Base-by-base conservation (phyloP, 2,329 filamentous ascomycete species). In the Hirsutella minnesotensis region DNA sequence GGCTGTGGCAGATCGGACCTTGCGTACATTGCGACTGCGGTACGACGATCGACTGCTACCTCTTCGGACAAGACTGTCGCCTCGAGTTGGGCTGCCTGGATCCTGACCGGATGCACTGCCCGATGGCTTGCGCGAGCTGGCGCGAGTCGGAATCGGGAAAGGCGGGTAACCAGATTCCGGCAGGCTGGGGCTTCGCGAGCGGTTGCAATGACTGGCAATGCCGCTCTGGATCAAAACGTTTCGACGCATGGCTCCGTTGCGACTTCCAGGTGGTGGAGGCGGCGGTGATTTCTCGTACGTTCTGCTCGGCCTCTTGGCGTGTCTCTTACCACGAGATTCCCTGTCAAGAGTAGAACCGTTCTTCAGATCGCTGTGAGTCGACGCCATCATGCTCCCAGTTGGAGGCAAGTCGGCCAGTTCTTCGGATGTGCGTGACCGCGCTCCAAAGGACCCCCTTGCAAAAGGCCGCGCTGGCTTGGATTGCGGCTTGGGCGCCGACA, bases 131-230 rank as follows among this genome's bases (percentile, higher is more conserved):
- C 88, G 79, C 5, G 89, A 98, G 62, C 90, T 96, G 24, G 86
- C 85, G 44, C 92, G 74, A 3, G 81, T 82, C 0, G 92, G 92
- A 7, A 98, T 94, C 0, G 92, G 89, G 67, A 94, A 95, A 1
- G 92, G 92, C 22, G 92, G 89, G 41, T 77, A 70, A 24, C 60
- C 65, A 43, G 67, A 47, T 46, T 79, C 86, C 40, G 68, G 71
- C 42, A 78, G 62, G 57, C 73, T 86, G 39, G 82, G 80, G 55
- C 79, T 87, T 46, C 76, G 67, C 9, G 81, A 70, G 30, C 77
- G 74, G 38, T 70, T 67, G 45, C 73, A 72, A 50, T 90, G 85
- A 10, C 78, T 79, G 21, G 75, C 77, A 41, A 86, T 81, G 16
- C 86, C 83, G 55, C 73, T 90, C 48, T 87, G 83, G 41, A 90